Evolutionary conservation across 495 filamentous ascomycete genomes (phyloP), one percentile per base, ranked within the genome.

Genomic region (Talaromyces ruber): DNA sequence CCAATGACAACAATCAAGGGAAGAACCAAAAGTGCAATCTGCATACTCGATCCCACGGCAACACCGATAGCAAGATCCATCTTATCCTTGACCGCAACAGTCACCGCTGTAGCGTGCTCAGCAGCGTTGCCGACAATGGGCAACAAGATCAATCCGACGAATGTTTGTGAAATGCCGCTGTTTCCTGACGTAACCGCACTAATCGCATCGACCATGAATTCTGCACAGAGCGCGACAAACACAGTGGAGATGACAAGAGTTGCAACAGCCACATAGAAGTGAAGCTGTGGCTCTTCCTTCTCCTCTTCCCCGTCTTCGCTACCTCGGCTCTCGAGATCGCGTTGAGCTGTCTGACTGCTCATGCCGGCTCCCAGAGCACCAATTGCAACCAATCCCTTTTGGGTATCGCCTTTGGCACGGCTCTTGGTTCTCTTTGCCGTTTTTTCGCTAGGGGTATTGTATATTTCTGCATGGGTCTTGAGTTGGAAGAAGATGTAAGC

Each of bases 71-170:
- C 85, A 18, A 93, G 74, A 68, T 94, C 90, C 91, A 94, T 94
- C 71, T 94, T 95, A 71, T 93, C 91, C 79, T 94, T 95, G 70
- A 84, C 80, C 1, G 90, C 90, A 6, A 93, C 91, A 0, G 89
- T 93, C 25, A 95, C 89, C 22, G 91, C 90, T 2, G 91, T 94
- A 22, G 88, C 90, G 69, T 94, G 91, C 72, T 95, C 91, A 6
- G 90, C 91, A 4, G 90, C 91, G 68, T 95, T 94, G 47, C 91
- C 91, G 29, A 94, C 91, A 64, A 95, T 93, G n/a, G 91, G 91
- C 3, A 94, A 79, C 4, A 94, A 82, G 63, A 95, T 93, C 64
- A 95, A 74, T 53, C 91, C 90, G 57, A 94, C 87, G 66, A 94
- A 95, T 25, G 90, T 91, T 53, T 86, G 78, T 16, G 84, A 86